Evolutionary conservation across 176 grass and related monocot species (phyloP), one percentile per base, ranked within the genome.

Genomic region (Juncus inflexus): DNA sequence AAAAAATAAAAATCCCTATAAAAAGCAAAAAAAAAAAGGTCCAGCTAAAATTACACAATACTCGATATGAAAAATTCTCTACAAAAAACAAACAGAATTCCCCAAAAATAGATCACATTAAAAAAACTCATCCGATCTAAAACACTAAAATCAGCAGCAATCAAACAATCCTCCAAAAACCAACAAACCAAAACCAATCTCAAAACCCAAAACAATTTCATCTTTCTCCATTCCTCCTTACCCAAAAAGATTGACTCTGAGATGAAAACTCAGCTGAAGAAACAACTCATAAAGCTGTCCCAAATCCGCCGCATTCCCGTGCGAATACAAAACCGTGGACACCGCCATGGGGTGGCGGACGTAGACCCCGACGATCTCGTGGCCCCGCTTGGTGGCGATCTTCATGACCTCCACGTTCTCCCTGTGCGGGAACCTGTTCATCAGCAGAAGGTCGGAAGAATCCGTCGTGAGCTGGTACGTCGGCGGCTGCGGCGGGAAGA

Each of bases 201-300:
- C 36, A 35, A 69, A 69, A 37, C 14, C 40, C 35, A 12, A 68
- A 51, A 66, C 6, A 35, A 69, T 56, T 69, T 53, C 35, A 69
- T 3, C 5, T n/a, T 40, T 57, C 63, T 37, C 42, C 19, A 28
- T 28, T 28, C 19, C 19, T 28, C 19, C 19, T 55, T 74, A 95
- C 90, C 90, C 90, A 41, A 95, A 35, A 43, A 95, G 72, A 77
- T 95, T 95, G 57, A 87, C 90, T 78, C 86, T 67, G 64, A 95
- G 90, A 65, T 90, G 85, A 76, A 95, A 79, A 68, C 81, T 86
- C 62, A 95, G 90, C 68, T 95, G 80, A 35, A 95, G 62, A 78
- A 95, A 90, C 67, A 95, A 86, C 75, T 95, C 86, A 83, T 78
- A 90, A 58, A 95, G 86, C 78, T 95, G 86, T 10, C 86, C 90